Evolutionary conservation across 2,329 filamentous ascomycete genomes (phyloP).

Genomic region (Paramyrothecium roridum): DNA sequence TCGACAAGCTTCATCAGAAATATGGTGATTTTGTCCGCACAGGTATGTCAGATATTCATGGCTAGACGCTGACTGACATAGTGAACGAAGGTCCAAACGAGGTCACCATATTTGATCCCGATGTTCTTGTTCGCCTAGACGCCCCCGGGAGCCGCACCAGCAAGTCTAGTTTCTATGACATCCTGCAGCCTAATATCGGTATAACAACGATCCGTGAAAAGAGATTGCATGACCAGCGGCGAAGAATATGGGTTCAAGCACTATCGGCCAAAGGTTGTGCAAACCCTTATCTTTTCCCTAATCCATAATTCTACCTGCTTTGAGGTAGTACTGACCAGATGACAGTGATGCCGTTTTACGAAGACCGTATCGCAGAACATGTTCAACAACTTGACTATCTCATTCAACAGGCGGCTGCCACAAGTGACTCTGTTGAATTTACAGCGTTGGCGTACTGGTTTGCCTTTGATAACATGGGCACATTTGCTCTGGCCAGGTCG

Average conservation of each 20-base stretch:
- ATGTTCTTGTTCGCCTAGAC: background rate
- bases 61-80: background rate
- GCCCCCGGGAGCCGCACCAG: background rate
- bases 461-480: constrained; percentile 30
- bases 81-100: constrained; percentile 13
- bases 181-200: constrained; percentile 14
- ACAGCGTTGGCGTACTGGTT: constrained; percentile 23
- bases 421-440: constrained; percentile 8
- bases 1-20: constrained; percentile 4
- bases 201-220: constrained; percentile 16
- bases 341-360: constrained; percentile 11
- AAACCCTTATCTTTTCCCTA: background rate
- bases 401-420: constrained; percentile 12
- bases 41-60: constrained; percentile 5
- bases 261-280: constrained; percentile 13
- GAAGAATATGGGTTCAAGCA: constrained; percentile 16
- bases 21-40: constrained; percentile 13
- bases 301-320: background rate
- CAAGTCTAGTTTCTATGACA: constrained; percentile 22
- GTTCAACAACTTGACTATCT: constrained; percentile 11
- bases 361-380: constrained; percentile 11
- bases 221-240: constrained; percentile 14
- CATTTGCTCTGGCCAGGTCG: constrained; percentile 29
- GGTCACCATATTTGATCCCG: background rate
- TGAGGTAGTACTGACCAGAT: no score